A percentile compares a stretch with the other conserved stretches of the same genome.
Conservation (phyloP, 352 stramenopile species). For the Phytophthora palmivora region DNA sequence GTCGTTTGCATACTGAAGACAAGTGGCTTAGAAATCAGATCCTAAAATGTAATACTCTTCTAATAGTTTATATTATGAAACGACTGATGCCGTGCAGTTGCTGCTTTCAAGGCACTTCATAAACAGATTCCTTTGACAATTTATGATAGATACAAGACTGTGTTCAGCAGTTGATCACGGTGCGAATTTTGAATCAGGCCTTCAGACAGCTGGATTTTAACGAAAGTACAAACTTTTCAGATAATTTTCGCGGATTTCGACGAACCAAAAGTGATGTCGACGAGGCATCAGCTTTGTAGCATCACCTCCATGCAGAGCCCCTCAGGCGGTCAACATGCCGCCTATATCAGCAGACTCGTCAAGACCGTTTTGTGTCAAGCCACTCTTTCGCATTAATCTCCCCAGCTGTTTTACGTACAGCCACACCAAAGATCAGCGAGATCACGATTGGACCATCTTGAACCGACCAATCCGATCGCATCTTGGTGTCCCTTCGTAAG, state of each 20-base stretch:
- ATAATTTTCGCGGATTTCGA: slow-evolving; percentile 25
- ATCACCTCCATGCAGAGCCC: neutral
- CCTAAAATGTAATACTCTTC: neutral
- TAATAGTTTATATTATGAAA: slow-evolving; percentile 5
- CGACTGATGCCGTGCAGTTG: neutral
- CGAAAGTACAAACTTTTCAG: slow-evolving; percentile 1
- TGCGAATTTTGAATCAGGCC: slow-evolving; percentile 15
- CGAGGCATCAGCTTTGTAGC: neutral
- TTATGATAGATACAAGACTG: too few relatives aligned
- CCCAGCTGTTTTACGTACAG: slow-evolving; percentile 2
- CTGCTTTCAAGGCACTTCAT: neutral
- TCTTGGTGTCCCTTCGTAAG: slow-evolving; percentile 7
- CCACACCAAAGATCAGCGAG: slow-evolving; percentile 13
- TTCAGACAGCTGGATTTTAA: slow-evolving; percentile 16
- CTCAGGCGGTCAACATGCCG: neutral
- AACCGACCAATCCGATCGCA: neutral
- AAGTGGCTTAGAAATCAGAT: slow-evolving; percentile 29
- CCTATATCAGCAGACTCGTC: neutral
- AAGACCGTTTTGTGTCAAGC: slow-evolving; percentile 6
- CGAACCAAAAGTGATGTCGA: neutral
- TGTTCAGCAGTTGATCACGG: neutral
- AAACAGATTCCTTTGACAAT: neutral
- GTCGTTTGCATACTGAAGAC: slow-evolving; percentile 19
- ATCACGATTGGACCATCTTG: slow-evolving; percentile 19
- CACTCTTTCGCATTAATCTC: slow-evolving; percentile 12